Percentiles rank a stretch among this genome's conserved stretches.
Evolutionary conservation across 805 yeast genomes (phyloP).

Genomic region (Metschnikowia colocasiae): DNA sequence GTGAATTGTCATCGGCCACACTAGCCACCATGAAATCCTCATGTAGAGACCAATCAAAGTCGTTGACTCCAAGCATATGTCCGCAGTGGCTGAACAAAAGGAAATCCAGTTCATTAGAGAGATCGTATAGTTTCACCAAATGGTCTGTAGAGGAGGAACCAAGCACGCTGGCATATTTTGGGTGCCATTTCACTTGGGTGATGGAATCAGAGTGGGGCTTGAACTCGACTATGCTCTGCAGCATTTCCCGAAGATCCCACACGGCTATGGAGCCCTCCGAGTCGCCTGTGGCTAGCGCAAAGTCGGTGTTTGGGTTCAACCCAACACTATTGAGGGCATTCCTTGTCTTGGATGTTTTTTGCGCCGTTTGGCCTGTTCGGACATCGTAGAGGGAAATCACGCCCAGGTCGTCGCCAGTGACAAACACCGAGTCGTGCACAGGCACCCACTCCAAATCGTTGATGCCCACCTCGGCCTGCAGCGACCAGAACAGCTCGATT

Average conservation of each 20-base stretch:
- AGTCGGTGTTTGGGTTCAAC: slow-evolving; percentile 54
- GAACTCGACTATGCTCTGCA: slow-evolving; percentile 8
- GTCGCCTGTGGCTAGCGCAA: slow-evolving; percentile 66
- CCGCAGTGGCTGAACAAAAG: slow-evolving; percentile 74
- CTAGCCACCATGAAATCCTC: slow-evolving; percentile 69
- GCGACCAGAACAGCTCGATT: slow-evolving; percentile 8
- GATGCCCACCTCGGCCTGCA: slow-evolving; percentile 39
- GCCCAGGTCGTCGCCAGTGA: slow-evolving; percentile 65
- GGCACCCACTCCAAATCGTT: slow-evolving; percentile 74
- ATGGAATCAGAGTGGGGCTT: slow-evolving; percentile 52
- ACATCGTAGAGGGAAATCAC: slow-evolving; percentile 20
- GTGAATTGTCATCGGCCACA: slow-evolving; percentile 78
- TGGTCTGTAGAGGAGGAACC: slow-evolving; percentile 68
- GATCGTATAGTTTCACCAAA: slow-evolving; percentile 60
- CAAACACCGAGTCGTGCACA: slow-evolving; percentile 57
- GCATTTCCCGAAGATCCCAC: slow-evolving; percentile 59
- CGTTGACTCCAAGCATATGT: slow-evolving; percentile 83
- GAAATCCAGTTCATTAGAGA: slow-evolving; percentile 25
- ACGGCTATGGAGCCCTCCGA: slow-evolving; percentile 50
- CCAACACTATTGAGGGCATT: slow-evolving; percentile 55
- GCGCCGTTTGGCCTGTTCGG: slow-evolving; percentile 40
- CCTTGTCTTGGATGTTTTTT: slow-evolving; percentile 38
- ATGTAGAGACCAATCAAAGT: slow-evolving; percentile 75
- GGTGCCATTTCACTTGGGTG: slow-evolving; percentile 73
- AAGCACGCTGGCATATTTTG: slow-evolving; percentile 46